Evolutionary conservation across 257 asterid genomes (phyloP), one percentile per base, ranked within the genome.

Genomic region (Lycium barbarum): DNA sequence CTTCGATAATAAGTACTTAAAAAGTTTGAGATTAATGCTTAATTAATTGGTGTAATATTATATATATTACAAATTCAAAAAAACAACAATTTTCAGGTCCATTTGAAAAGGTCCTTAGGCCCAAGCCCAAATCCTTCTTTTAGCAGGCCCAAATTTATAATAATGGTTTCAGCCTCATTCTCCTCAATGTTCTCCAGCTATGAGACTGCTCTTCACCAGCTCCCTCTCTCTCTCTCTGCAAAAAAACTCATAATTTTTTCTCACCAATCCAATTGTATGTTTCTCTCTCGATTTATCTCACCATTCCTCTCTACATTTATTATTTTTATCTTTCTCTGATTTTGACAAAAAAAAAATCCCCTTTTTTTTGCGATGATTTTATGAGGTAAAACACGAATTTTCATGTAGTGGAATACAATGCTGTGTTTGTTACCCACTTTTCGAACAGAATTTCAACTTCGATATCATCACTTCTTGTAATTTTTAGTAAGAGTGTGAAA

Each of bases 101-200:
- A 67, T 67, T 14, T 67, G 74, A 3, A 14, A 67, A 7, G 74
- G 20, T 5, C 9, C 3, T 7, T 7, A 15, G 22, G 33, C 26
- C 66, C 33, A n/a, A 59, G 33, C 66, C 74, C 26, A 70, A 70
- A 17, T 38, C 78, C 33, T 38, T 70, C 53, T 45, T 70, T 45
- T 70, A 38, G 26, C 33, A 38, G 33, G 81, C 81, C 81, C 81
- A 74, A 74, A 49, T 74, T 4, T 72, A 72, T 45, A 11, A n/a
- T 10, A 38, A 38, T 26, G 33, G 33, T 45, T 72, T 45, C 6
- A n/a, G 38, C 59, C 11, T 45, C 59, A n/a, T 72, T 72, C 59
- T 72, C 58, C 81, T 53, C 20, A 45, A 73, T 26, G 61, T 38
- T 74, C 13, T 61, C 22, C 43, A 6, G 8, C 40, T 20, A 0